Evolutionary conservation across 306 rosid species (phyloP).

Genomic region (Gillenia trifoliata): DNA sequence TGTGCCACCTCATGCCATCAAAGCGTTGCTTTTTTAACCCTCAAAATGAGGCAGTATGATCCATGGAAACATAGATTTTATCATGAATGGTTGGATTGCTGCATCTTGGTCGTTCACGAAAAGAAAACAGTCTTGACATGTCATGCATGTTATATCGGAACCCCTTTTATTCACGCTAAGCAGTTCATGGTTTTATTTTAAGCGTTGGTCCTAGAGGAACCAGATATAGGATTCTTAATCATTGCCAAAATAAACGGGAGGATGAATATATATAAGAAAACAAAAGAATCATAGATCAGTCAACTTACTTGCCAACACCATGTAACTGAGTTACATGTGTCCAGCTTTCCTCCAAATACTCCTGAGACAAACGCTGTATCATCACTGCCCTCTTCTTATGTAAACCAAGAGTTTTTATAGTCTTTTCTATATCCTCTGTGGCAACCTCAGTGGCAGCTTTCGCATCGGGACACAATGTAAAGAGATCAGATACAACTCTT

Average conservation of each 20-base stretch:
- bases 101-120: background rate
- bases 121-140: background rate
- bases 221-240: background rate
- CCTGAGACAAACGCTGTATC: constrained; percentile 49
- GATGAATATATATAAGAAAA: background rate
- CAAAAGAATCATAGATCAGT: background rate
- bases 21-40: background rate
- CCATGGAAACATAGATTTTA: background rate
- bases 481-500: constrained; percentile 32
- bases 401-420: constrained; percentile 48
- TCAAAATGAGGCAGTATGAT: background rate
- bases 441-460: constrained; percentile 43
- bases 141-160: background rate
- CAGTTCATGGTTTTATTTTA: background rate
- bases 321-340: constrained; percentile 66
- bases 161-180: background rate
- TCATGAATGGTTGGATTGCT: background rate
- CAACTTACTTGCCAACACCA: constrained; percentile 71
- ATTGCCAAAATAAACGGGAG: background rate
- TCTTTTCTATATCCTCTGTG: constrained; percentile 32
- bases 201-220: background rate
- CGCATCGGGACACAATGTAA: constrained; percentile 64
- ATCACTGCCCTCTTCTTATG: constrained; percentile 43
- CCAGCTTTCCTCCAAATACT: constrained; percentile 59
- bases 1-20: background rate